Evolutionary conservation across 176 grass and related monocot genomes (phyloP), one percentile per base, ranked within the genome.

Genomic region (Carex scoparia): DNA sequence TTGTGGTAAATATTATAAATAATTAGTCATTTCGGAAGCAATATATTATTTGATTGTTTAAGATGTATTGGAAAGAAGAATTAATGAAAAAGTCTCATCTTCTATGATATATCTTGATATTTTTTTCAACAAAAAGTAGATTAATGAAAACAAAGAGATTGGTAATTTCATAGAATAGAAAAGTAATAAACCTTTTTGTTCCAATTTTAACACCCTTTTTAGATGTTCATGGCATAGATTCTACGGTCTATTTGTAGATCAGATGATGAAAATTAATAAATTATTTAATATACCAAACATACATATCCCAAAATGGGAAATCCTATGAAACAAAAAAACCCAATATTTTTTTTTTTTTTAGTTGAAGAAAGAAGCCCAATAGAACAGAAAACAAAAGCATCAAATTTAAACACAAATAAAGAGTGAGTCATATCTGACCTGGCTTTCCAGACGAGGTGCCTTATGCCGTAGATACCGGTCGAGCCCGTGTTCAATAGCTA

Each of bases 381-480:
- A 49, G 5, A 82, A 62, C 79, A 51, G 40, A 15, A 28, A 51
- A 65, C 19, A 31, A 5, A 81, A 54, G 54, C 9, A 35, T 2
- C 10, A 31, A 80, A 60, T 61, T 9, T 37, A 37, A 32, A 61
- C 10, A 38, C 12, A 80, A 80, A 14, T 74, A 74, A 5, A 51
- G 33, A 32, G 32, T 49, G 16, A 83, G 4, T 68, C 40, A 54
- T 67, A 12, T 54, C 80, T 53, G 46, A 92, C 93, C 88, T 94
- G 84, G 0, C 64, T 67, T 4, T 90, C 27, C 11, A 97, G 94
- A 6, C 83, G 55, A 5, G 88, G 87, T 1, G 85, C 81, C 35
- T 92, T 97, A 63, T 91, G 92, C 5, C 92, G 84, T 40, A 94
- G 69, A 82, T 87, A 94, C 3, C 69, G 75, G 42, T 92, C 66